Evolutionary conservation across 805 yeast genomes (phyloP), one percentile per base, ranked within the genome.

Genomic region (Blastobotrys terrestris): DNA sequence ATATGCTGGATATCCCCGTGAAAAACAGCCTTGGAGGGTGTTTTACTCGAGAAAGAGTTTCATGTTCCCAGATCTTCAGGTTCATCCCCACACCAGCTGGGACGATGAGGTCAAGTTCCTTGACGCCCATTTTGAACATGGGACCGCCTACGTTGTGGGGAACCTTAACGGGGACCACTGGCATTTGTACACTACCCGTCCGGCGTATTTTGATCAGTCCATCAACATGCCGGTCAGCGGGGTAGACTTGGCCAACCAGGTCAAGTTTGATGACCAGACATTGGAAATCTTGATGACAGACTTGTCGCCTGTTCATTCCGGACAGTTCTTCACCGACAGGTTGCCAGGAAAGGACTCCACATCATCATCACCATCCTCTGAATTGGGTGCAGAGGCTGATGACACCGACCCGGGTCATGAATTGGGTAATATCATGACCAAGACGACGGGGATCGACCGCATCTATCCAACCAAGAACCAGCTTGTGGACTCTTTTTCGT

Each of bases 241-340:
- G 22, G 45, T 51, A 26, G 48, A 39, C 43, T 15, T 44, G 39
- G 26, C 42, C 13, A 16, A 51, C 49, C 31, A 20, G 40, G 35
- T 43, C 26, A 31, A 20, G 5, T 50, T 54, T 21, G 57, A 55
- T 48, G 92, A 85, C 68, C 88, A 86, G 66, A 89, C 96, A 1
- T 77, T 91, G 62, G 98, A 92, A 71, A 75, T 92, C 43, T 75
- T 92, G 65, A 92, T 92, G 99, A 89, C 97, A 1, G 91, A 85
- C 46, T 74, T 92, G 58, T 77, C 81, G 55, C 79, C 79, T 2
- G 69, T 63, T 1, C 72, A 74, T 52, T 81, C 94, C 2, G 67
- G 72, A 13, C 77, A 77, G 55, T 91, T 90, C 64, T 75, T 77
- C 55, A 75, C 81, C 50, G 72, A 74, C 42, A 73, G 88, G 53